Evolutionary conservation across 306 rosid genomes (phyloP).

Genomic region (Dalbergia cochinchinensis): DNA sequence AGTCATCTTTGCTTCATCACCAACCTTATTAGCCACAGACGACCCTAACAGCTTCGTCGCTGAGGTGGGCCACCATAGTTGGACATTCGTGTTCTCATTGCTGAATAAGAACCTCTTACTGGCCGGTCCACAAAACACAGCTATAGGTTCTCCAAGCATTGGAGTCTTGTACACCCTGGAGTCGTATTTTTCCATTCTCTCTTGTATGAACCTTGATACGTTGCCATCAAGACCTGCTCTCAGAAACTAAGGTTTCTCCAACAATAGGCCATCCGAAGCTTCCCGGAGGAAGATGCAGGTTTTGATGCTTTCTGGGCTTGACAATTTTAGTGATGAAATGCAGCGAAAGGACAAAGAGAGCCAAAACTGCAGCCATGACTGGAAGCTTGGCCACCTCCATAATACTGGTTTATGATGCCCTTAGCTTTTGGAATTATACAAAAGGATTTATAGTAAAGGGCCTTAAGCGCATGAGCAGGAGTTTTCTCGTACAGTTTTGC

Average conservation of each 20-base stretch:
- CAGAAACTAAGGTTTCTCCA: conserved; percentile 52
- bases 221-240: conserved; percentile 27
- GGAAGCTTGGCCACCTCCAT: conserved; percentile 43
- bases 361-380: conserved; percentile 42
- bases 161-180: conserved; percentile 56
- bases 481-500: too few species aligned
- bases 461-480: too few species aligned
- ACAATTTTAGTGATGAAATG: conserved; percentile 43
- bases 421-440: too few species aligned
- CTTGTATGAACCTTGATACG: conserved; percentile 40
- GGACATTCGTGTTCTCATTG: conserved; percentile 63
- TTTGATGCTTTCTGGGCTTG: conserved; percentile 43
- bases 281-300: conserved; percentile 61
- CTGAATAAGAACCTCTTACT: conserved; percentile 58
- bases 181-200: conserved; percentile 50
- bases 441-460: too few species aligned
- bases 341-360: conserved; percentile 36
- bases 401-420: background rate
- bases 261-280: conserved; percentile 57
- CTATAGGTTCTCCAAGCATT: conserved; percentile 42
- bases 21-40: conserved; percentile 52
- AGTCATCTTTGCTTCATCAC: conserved; percentile 53
- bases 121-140: conserved; percentile 50
- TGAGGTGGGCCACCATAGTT: conserved; percentile 58
- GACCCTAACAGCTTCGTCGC: conserved; percentile 50